A percentile compares a stretch with the other conserved stretches of the same genome.
phyloP scores from a whole-genome alignment of 169 alveolate species.

The Eimeria sp. region DNA sequence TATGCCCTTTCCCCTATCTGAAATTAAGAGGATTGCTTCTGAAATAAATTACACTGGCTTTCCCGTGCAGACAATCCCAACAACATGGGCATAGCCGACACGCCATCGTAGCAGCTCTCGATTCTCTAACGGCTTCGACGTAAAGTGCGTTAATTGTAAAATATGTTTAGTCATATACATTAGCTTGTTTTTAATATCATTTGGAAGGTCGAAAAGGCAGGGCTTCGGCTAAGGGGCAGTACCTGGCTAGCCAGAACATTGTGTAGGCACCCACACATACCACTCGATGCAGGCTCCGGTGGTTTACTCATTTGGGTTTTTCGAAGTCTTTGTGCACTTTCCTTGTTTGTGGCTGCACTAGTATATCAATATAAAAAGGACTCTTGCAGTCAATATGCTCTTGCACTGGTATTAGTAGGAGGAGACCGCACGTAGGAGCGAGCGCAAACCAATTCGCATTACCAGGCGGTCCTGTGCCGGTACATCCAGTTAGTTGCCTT shows the following conservation, averaged over 20 bases:
- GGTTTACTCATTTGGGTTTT: neutral
- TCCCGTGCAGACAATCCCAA: neutral
- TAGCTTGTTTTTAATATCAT: neutral
- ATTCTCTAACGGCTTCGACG: neutral
- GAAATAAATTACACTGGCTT: neutral
- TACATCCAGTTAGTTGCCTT: too few species aligned
- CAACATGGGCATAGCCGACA: neutral
- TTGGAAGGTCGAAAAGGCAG: neutral
- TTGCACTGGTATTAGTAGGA: too few species aligned
- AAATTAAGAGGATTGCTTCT: neutral
- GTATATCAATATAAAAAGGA: neutral
- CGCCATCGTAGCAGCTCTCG: neutral
- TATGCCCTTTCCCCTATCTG: neutral
- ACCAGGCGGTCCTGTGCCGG: too few species aligned
- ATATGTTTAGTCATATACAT: neutral
- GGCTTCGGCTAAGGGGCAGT: neutral
- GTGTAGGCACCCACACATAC: neutral
- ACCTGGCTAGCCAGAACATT: neutral
- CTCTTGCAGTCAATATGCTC: neutral
- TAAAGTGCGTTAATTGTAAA: neutral
- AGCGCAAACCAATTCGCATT: too few species aligned
- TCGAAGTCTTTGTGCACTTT: neutral
- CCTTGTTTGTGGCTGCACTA: neutral
- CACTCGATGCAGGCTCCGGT: neutral
- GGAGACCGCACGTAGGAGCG: too few species aligned